Conservation (phyloP, 192 early-diverging fungal species). For the Podila clonocystis region DNA sequence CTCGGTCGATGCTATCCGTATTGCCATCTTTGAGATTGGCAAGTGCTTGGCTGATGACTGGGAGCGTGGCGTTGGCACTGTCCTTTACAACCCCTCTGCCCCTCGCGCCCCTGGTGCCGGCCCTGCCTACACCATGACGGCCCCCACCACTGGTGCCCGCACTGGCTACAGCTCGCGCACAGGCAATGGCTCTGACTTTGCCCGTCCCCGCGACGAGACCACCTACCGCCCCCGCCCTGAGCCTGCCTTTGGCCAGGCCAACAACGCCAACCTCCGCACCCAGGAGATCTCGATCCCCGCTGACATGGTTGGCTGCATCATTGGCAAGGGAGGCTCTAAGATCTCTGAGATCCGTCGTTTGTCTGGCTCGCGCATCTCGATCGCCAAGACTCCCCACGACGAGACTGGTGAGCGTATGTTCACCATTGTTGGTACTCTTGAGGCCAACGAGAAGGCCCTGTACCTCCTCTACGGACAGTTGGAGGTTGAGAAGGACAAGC, state of each 20-base stretch:
- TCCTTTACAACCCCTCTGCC: constrained; percentile 83
- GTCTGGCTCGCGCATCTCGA: constrained; percentile 91
- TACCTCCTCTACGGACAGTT: constrained; percentile 91
- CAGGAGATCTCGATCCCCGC: constrained; percentile 93
- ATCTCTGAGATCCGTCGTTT: constrained; percentile 85
- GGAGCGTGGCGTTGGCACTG: constrained; percentile 85
- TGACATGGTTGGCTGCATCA: constrained; percentile 98
- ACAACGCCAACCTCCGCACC: constrained; percentile 71
- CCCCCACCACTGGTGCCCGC: constrained; percentile 23
- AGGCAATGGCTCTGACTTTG: constrained; percentile 70
- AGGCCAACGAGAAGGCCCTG: constrained; percentile 90
- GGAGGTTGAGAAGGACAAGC: constrained; percentile 89
- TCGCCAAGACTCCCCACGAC: constrained; percentile 84
- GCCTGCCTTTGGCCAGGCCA: constrained; percentile 39
- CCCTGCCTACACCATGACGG: constrained; percentile 21
- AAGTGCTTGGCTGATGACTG: constrained; percentile 86
- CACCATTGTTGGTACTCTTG: constrained; percentile 89
- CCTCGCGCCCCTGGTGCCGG: constrained; percentile 52
- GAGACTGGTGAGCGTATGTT: constrained; percentile 89
- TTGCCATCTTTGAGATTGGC: constrained; percentile 88
- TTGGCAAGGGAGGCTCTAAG: constrained; percentile 91
- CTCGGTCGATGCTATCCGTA: constrained; percentile 82
- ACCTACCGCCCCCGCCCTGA: constrained; percentile 40
- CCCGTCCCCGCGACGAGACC: constrained; percentile 44
- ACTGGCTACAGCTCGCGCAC: constrained; percentile 59